Evolutionary conservation across 2,329 filamentous ascomycete species (phyloP).

Genomic region (Emericellopsis atlantica): DNA sequence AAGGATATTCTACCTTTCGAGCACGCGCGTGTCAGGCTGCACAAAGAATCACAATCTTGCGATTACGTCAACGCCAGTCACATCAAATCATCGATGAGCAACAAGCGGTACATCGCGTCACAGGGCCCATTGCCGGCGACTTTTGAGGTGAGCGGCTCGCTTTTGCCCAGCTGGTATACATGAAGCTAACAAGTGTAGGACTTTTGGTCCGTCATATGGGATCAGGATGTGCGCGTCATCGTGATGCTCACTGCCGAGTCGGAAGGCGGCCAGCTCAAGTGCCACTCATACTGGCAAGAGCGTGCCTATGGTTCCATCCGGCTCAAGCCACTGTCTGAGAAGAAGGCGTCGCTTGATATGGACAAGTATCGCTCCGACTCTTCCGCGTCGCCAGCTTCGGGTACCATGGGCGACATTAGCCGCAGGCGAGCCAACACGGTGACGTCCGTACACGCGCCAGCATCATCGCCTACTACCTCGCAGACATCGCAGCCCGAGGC

Average conservation of each 20-base stretch:
- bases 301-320: conserved; percentile 67
- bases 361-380: conserved; percentile 33
- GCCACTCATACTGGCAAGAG: conserved; percentile 83
- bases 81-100: conserved; percentile 64
- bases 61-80: conserved; percentile 96
- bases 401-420: conserved; percentile 21
- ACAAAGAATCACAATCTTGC: conserved; percentile 54
- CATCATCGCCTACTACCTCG: conserved; percentile 12
- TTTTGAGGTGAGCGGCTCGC: conserved; percentile 54
- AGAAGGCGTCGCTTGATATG: conserved; percentile 66
- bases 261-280: conserved; percentile 88
- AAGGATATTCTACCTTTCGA: conserved; percentile 97
- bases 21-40: conserved; percentile 74
- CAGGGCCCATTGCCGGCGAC: conserved; percentile 89
- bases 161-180: not conserved
- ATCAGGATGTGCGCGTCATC: conserved; percentile 86
- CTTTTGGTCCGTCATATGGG: conserved; percentile 97
- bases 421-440: conserved; percentile 43
- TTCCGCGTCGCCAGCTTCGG: conserved; percentile 11
- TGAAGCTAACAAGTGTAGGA: conserved; percentile 44
- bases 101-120: conserved; percentile 90
- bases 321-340: conserved; percentile 69
- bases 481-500: conserved; percentile 33
- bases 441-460: conserved; percentile 24
- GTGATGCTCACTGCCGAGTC: conserved; percentile 94